Base-by-base conservation (phyloP, 2,329 filamentous ascomycete genomes). In the Didymosphaeria variabile region DNA sequence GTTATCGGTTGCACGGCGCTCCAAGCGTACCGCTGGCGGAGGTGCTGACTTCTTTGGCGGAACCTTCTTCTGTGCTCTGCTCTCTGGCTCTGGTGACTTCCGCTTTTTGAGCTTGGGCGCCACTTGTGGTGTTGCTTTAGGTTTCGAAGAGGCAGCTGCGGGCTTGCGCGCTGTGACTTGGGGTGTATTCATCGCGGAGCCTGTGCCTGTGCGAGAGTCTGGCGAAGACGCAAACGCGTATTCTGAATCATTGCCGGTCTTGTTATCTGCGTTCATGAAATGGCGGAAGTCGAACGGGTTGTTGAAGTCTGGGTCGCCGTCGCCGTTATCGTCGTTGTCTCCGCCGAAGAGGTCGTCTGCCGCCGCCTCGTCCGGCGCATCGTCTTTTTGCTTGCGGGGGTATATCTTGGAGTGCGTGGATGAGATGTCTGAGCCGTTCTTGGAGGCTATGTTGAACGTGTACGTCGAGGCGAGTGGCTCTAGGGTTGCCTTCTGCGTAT, bases 391-490 rank as follows among this genome's bases (percentile, higher is more conserved):
- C 56, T 71, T 76, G 64, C 64, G 69, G 8, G 67, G 73, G 53
- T 71, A 79, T 82, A 95, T 83, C 62, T 92, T 91, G 10, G 88
- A 83, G 72, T 92, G 89, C 71, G 90, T 85, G 53, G 87, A 85
- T 51, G 87, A 84, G 44, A 96, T 82, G 70, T 85, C 87, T 32
- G 86, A 85, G 56, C 84, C 79, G 67, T 92, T 87, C 51, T 86
- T 2, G 90, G 91, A 15, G 88, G 88, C 58, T 85, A 97, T 80
- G 77, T 97, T 97, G 90, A 97, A 94, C 72, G 92, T 90, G 79
- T 97, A 91, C 42, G 89, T 89, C n/a, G 89, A 90, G 73, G 92
- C 88, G 57, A 97, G 83, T 55, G 88, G 88, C 80, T 97, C 93
- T 57, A 97, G 85, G 31, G 95, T 88, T 67, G 95, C 95, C 58